phyloP scores from a whole-genome alignment of 805 yeast species.

The Wickerhamiella hasegawae region DNA sequence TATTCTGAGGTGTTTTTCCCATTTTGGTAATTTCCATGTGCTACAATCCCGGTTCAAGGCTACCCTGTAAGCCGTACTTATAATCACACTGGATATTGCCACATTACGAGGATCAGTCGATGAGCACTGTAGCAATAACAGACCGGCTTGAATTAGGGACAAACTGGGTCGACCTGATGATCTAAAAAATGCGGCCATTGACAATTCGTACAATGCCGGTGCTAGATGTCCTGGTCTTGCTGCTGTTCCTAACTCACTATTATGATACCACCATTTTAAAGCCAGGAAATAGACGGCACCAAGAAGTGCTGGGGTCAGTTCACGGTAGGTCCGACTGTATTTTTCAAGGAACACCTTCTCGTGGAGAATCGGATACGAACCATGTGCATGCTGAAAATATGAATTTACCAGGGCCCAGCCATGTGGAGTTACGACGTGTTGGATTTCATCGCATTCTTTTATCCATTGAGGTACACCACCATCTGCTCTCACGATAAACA shows the following conservation, averaged over 20 bases:
- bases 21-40: constrained; percentile 80
- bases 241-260: constrained; percentile 54
- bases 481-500: constrained; percentile 62
- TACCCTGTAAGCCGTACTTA: constrained; percentile 74
- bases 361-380: constrained; percentile 80
- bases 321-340: constrained; percentile 79
- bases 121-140: constrained; percentile 33
- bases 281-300: constrained; percentile 87
- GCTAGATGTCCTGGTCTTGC: constrained; percentile 56
- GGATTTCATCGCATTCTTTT: constrained; percentile 68
- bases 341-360: constrained; percentile 84
- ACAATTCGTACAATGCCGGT: constrained; percentile 49
- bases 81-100: constrained; percentile 75
- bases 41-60: constrained; percentile 86
- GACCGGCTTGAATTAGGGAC: constrained; percentile 41
- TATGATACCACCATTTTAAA: constrained; percentile 88
- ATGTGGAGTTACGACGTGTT: constrained; percentile 77
- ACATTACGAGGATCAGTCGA: constrained; percentile 49
- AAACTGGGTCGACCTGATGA: constrained; percentile 75
- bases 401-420: constrained; percentile 57
- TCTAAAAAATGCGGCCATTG: constrained; percentile 48
- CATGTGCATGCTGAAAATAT: constrained; percentile 76
- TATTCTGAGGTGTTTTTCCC: constrained; percentile 84
- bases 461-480: constrained; percentile 57
- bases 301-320: constrained; percentile 75